These are phyloP conservation scores for Scheffersomyces spartinae DNA, from an alignment of 805 yeast species.

Conservation along the genomic window DNA sequence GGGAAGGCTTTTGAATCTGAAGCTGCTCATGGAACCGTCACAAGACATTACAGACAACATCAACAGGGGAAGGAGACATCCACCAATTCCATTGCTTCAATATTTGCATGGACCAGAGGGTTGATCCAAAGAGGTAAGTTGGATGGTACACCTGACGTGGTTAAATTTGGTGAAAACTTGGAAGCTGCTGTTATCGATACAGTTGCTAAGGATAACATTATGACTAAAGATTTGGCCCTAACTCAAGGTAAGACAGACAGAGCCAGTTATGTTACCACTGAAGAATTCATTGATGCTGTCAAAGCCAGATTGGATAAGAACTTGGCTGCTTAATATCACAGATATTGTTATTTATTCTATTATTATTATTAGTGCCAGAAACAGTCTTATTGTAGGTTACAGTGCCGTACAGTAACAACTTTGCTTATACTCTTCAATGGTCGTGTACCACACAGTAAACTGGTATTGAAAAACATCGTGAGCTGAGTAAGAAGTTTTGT, in stretches of 20 bases:
- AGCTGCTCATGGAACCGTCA: slow-evolving; percentile 99
- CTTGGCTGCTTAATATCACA: too few relatives aligned
- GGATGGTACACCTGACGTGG: slow-evolving; percentile 79
- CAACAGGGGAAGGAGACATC: slow-evolving; percentile 97
- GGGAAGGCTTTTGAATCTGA: slow-evolving; percentile 92
- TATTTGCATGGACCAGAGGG: slow-evolving; percentile 96
- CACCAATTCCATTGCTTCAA: slow-evolving; percentile 94
- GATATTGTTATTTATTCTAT: too few relatives aligned
- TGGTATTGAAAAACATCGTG: too few relatives aligned
- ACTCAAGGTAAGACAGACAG: slow-evolving; percentile 82
- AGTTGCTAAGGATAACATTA: slow-evolving; percentile 70
- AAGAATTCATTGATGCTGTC: slow-evolving; percentile 81
- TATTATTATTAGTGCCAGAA: too few relatives aligned
- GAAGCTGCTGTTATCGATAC: slow-evolving; percentile 83
- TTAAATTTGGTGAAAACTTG: slow-evolving; percentile 62
- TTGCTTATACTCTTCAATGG: too few relatives aligned
- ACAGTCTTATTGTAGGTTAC: too few relatives aligned
- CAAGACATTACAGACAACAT: slow-evolving; percentile 92
- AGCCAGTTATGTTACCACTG: slow-evolving; percentile 75
- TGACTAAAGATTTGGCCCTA: slow-evolving; percentile 94
- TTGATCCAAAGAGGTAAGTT: slow-evolving; percentile 83
- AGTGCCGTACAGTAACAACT: too few relatives aligned
- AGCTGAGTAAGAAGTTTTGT: slow-evolving; percentile 32
- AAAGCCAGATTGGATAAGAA: slow-evolving; percentile 44
- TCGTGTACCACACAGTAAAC: too few relatives aligned